Percentiles rank a stretch among this genome's conserved stretches.
Conservation (phyloP, 2,329 filamentous ascomycete genomes). For the Botrytis porri region DNA sequence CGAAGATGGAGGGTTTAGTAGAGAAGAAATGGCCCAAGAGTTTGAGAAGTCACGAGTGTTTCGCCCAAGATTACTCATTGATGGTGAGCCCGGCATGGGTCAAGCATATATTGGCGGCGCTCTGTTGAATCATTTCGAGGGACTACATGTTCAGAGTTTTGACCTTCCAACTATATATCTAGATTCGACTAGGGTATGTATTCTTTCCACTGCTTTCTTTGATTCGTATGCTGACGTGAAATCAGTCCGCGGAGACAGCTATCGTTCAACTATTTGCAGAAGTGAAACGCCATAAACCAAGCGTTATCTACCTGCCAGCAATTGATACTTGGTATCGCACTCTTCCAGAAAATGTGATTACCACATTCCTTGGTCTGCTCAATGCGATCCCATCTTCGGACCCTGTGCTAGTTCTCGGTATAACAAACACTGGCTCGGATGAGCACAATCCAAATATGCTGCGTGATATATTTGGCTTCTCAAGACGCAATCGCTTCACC, state of each 20-base stretch:
- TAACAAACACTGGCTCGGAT: conserved; percentile 67
- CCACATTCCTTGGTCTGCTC: conserved; percentile 80
- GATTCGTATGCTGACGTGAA: conserved; percentile 21
- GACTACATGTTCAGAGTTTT: conserved; percentile 90
- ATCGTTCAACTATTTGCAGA: conserved; percentile 89
- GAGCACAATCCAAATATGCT: conserved; percentile 63
- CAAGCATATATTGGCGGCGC: conserved; percentile 86
- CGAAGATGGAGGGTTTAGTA: conserved; percentile 76
- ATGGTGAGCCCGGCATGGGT: conserved; percentile 85
- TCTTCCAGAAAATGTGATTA: conserved; percentile 62
- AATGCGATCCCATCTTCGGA: conserved; percentile 85
- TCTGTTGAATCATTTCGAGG: conserved; percentile 85
- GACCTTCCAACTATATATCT: conserved; percentile 84
- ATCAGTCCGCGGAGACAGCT: conserved; percentile 63
- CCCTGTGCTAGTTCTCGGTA: conserved; percentile 82
- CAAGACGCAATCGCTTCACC: conserved; percentile 70
- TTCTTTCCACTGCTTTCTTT: neutral
- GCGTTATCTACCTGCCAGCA: conserved; percentile 90
- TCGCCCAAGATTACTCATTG: conserved; percentile 79
- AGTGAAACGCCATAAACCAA: conserved; percentile 90
- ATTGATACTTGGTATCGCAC: conserved; percentile 79
- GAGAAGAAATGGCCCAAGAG: conserved; percentile 70
- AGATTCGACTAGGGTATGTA: conserved; percentile 69
- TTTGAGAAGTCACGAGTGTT: conserved; percentile 89
- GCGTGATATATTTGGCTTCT: conserved; percentile 80